Evolutionary conservation across 2,329 filamentous ascomycete species (phyloP).

Genomic region (Hymenoscyphus repandus): DNA sequence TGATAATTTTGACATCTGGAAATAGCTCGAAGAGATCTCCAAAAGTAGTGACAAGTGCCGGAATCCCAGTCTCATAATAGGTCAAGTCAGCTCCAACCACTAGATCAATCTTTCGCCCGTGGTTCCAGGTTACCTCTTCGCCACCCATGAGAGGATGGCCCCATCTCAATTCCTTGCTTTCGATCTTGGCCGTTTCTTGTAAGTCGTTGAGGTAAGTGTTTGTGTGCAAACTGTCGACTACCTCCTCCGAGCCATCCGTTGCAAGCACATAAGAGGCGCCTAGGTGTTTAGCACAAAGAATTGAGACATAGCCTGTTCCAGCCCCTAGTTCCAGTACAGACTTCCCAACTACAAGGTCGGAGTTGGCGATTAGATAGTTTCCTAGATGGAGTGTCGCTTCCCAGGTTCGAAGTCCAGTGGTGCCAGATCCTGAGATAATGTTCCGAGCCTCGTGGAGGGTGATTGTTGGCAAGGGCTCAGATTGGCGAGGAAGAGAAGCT

Average conservation of each 20-base stretch:
- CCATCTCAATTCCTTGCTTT: constrained; percentile 51
- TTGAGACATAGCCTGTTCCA: constrained; percentile 70
- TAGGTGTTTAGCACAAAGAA: constrained; percentile 67
- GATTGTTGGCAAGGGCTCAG: constrained; percentile 35
- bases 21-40: constrained; percentile 54
- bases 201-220: constrained; percentile 66
- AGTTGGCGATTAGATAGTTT: constrained; percentile 51
- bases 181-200: constrained; percentile 46
- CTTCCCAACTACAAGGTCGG: constrained; percentile 42
- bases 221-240: constrained; percentile 61
- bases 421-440: constrained; percentile 65
- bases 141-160: constrained; percentile 26
- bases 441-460: constrained; percentile 65
- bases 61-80: constrained; percentile 62
- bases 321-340: constrained; percentile 67
- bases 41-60: constrained; percentile 60
- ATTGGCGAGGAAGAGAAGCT: constrained; percentile 15
- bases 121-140: constrained; percentile 39
- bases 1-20: constrained; percentile 52
- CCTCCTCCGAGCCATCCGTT: constrained; percentile 70
- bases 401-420: constrained; percentile 76
- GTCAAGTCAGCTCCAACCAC: constrained; percentile 75
- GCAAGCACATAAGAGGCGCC: constrained; percentile 54
- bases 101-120: constrained; percentile 46
- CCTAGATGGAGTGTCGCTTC: constrained; percentile 73